These are phyloP conservation scores for Saururus chinensis DNA, from an alignment of 164 flowering plant species.

Conservation along the genomic window DNA sequence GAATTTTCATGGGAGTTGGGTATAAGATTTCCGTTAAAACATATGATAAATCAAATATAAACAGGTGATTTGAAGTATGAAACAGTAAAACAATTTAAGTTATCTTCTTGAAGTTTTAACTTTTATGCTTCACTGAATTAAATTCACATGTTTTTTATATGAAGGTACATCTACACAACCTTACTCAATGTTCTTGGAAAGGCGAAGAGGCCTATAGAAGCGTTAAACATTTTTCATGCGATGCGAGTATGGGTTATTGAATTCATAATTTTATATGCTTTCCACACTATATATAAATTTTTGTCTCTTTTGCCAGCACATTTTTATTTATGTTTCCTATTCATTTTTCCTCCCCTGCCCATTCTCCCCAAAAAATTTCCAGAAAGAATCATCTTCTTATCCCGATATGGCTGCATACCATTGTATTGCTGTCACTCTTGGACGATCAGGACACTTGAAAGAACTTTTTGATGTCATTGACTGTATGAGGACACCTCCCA, in stretches of 20 bases:
- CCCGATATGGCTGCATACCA: conserved; percentile 87
- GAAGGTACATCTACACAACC: conserved; percentile 69
- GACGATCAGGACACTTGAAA: conserved; percentile 87
- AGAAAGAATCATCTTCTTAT: conserved; percentile 67
- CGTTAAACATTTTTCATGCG: conserved; percentile 59
- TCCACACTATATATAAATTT: not conserved
- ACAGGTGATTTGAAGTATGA: too few relatives aligned
- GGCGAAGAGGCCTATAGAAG: conserved; percentile 84
- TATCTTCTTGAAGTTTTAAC: not conserved
- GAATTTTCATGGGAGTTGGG: too few relatives aligned
- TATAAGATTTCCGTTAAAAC: too few relatives aligned
- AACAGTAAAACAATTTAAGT: not conserved
- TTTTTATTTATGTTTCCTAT: not conserved
- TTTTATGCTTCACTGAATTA: not conserved
- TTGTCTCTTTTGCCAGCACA: conserved; percentile 43
- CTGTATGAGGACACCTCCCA: conserved; percentile 73
- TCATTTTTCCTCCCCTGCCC: not conserved
- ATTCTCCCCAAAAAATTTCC: conserved; percentile 9
- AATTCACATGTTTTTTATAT: not conserved
- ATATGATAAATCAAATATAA: too few relatives aligned
- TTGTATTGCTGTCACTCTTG: conserved; percentile 85
- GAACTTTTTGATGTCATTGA: conserved; percentile 95
- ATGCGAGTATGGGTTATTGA: conserved; percentile 54
- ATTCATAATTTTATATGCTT: not conserved
- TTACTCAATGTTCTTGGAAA: conserved; percentile 82